A percentile compares a stretch with the other conserved stretches of the same genome.
Conservation (phyloP, 306 rosid genomes). For the Cotoneaster glaucophyllus region DNA sequence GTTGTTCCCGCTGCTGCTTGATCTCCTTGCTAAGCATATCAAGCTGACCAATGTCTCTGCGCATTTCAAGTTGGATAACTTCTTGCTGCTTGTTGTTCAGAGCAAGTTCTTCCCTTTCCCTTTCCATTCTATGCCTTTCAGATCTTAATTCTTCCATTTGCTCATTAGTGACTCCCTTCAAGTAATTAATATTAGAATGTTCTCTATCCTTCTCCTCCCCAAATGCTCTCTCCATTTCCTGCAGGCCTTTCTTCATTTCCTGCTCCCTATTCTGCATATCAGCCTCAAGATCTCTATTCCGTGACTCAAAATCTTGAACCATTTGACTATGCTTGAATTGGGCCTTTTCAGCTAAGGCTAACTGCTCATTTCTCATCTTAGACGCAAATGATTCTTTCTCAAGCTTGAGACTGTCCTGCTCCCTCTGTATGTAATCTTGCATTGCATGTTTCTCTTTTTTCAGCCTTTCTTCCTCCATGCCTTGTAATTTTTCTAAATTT, state of each 20-base stretch:
- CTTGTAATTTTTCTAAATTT: slow-evolving; percentile 41
- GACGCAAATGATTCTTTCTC: slow-evolving; percentile 65
- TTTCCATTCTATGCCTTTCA: slow-evolving; percentile 43
- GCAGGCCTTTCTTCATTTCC: slow-evolving; percentile 44
- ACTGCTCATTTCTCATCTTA: slow-evolving; percentile 48
- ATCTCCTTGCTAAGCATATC: slow-evolving; percentile 64
- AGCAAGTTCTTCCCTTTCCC: slow-evolving; percentile 51
- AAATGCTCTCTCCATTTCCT: slow-evolving; percentile 56
- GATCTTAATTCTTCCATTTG: slow-evolving; percentile 60
- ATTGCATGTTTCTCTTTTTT: slow-evolving; percentile 48
- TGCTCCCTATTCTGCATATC: slow-evolving; percentile 50
- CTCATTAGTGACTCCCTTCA: slow-evolving; percentile 53
- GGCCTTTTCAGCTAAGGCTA: slow-evolving; percentile 47
- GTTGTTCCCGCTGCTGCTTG: slow-evolving; percentile 62
- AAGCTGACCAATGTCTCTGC: slow-evolving; percentile 66
- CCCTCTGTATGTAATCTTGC: slow-evolving; percentile 47
- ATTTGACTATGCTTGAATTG: slow-evolving; percentile 43
- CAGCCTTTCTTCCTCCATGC: slow-evolving; percentile 55
- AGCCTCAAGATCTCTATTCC: slow-evolving; percentile 51
- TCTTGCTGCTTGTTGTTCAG: slow-evolving; percentile 52
- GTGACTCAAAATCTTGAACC: slow-evolving; percentile 62
- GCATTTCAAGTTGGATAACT: slow-evolving; percentile 58
- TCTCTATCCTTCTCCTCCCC: slow-evolving; percentile 67
- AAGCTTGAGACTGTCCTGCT: slow-evolving; percentile 58
- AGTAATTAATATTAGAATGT: slow-evolving; percentile 34